Conservation (phyloP, 1,284 basidiomycete species). For the Marasmius sp. region DNA sequence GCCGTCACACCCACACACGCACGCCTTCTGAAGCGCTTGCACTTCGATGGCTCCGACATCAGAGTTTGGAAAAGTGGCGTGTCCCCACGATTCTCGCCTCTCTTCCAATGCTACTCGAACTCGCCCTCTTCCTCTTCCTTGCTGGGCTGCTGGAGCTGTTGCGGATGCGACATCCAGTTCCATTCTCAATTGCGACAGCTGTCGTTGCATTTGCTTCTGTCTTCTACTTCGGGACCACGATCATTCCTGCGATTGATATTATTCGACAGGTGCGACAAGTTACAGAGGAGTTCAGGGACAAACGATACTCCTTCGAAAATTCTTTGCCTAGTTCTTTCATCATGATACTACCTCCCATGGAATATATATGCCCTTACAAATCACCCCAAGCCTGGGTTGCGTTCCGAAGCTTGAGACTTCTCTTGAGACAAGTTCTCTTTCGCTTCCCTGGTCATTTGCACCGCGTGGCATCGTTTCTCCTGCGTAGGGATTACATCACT, state of each 20-base stretch:
- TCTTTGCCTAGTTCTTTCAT: not conserved
- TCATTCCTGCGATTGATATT: not conserved
- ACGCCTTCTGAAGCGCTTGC: too few relatives aligned
- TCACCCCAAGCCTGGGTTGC: not conserved
- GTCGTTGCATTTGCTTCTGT: not conserved
- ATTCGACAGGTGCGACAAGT: not conserved
- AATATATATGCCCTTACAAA: not conserved
- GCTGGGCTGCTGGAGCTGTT: constrained; percentile 2
- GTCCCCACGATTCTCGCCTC: not conserved
- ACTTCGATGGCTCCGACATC: not conserved
- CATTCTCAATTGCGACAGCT: not conserved
- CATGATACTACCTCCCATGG: not conserved
- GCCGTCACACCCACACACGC: too few relatives aligned
- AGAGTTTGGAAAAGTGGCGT: not conserved
- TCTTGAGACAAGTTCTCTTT: not conserved
- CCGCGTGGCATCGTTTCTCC: too few relatives aligned
- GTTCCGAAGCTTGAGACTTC: not conserved
- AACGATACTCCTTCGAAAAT: too few relatives aligned
- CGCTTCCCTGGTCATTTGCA: not conserved
- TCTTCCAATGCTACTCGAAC: not conserved
- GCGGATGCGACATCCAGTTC: not conserved
- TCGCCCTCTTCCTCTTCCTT: constrained; percentile 3
- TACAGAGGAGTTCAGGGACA: too few relatives aligned
- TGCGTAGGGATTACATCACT: too few relatives aligned
- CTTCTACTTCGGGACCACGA: not conserved